phyloP scores from a whole-genome alignment of 495 filamentous ascomycete species.

The Neurospora tetraspora region DNA sequence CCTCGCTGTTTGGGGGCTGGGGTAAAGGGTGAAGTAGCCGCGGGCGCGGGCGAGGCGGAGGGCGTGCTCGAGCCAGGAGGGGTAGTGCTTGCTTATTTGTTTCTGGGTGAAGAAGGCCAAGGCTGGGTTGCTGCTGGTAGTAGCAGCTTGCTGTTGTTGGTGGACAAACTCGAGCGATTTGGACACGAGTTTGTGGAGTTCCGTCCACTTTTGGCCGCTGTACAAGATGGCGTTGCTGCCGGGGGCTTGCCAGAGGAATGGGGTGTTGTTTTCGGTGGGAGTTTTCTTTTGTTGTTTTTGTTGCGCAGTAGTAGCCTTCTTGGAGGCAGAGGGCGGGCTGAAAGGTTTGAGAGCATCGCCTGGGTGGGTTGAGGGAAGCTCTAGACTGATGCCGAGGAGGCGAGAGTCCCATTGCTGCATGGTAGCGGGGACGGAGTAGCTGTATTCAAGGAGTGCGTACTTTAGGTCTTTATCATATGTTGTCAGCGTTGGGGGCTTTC shows the following conservation, averaged over 20 bases:
- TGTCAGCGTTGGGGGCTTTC: not conserved
- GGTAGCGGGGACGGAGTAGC: conserved; percentile 47
- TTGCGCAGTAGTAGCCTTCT: conserved; percentile 16
- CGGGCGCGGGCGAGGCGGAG: conserved; percentile 60
- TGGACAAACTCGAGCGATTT: conserved; percentile 40
- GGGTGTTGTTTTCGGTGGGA: conserved; percentile 25
- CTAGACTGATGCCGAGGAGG: conserved; percentile 66
- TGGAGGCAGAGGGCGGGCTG: conserved; percentile 30
- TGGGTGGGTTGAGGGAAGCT: conserved; percentile 53
- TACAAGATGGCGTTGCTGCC: conserved; percentile 70
- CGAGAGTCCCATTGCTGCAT: conserved; percentile 34
- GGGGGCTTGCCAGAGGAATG: conserved; percentile 76
- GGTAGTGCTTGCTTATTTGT: conserved; percentile 49
- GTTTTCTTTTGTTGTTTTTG: conserved; percentile 12
- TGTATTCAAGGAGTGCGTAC: conserved; percentile 62
- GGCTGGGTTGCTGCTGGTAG: conserved; percentile 1
- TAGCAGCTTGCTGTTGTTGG: conserved; percentile 3
- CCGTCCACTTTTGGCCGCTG: conserved; percentile 73
- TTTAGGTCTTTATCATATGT: conserved; percentile 39
- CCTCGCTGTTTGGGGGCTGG: conserved; percentile 40
- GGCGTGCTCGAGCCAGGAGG: conserved; percentile 69
- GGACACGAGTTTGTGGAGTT: conserved; percentile 66
- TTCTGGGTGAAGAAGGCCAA: conserved; percentile 33
- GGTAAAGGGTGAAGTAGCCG: conserved; percentile 69
- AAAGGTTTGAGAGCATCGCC: conserved; percentile 42